Base-by-base conservation (phyloP, 768 basidiomycete genomes). In the Amanita fuliginea region DNA sequence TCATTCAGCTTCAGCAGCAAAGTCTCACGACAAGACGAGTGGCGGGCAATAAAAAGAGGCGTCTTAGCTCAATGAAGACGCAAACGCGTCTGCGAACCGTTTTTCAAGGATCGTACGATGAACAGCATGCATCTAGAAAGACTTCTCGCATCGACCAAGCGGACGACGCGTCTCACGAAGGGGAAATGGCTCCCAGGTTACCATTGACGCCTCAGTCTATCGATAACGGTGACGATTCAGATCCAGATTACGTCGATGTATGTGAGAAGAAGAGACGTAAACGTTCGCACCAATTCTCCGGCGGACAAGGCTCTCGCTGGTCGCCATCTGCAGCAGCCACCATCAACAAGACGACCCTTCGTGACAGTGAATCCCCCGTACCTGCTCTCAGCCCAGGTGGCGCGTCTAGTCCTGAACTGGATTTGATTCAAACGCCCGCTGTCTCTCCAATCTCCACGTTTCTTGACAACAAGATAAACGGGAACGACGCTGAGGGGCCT, bases 31-130 rank as follows among this genome's bases (percentile, higher is more conserved):
- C 28, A 7, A n/a, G 42, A 26, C 26, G 3, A 7, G 8, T 4
- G 11, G 9, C 28, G 3, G n/a, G n/a, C 14, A 3, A 4, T 13
- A 28, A 28, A 14, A 43, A 28, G 42, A 43, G 16, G 16, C 9
- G 28, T 18, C n/a, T 16, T 34, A 4, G 16, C 11, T 46, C 32
- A 11, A 46, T 19, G 13, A 11, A 14, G 32, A 10, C 3, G 18
- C 30, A 5, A 24, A 33, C 18, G 1, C 33, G 44, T 22, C 19
- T 18, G 7, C 13, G 18, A 16, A 47, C 34, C 35, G 22, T 47
- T 22, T 37, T 47, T n/a, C 19, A 7, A 7, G 45, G 45, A 46
- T 36, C 36, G 8, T 47, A 47, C 21, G 46, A 47, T n/a, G 46
- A 47, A 22, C 33, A 33, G n/a, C 18, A 35, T 9, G 13, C 24